Evolutionary conservation across 1,284 basidiomycete genomes (phyloP).

Genomic region (Sporisorium iseilematis-ciliati): DNA sequence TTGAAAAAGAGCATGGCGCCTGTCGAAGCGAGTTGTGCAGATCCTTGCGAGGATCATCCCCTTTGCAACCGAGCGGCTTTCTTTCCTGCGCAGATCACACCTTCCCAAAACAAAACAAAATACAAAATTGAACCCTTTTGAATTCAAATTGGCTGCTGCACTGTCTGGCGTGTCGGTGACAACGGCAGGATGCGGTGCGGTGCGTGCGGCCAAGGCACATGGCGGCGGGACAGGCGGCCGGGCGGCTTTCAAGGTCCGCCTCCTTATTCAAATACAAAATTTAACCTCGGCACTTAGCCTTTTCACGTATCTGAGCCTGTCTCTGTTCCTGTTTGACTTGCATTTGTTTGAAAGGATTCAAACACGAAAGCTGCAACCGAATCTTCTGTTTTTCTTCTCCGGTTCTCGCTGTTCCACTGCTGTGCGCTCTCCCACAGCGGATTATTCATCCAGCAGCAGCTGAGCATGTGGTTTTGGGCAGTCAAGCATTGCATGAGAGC

Average conservation of each 20-base stretch:
- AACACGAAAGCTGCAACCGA: constrained; percentile 1
- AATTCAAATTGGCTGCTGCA: neutral
- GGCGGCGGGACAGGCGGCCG: constrained; percentile 4
- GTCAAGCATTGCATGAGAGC: neutral
- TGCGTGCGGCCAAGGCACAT: neutral
- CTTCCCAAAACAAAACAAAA: no score
- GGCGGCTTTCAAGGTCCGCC: neutral
- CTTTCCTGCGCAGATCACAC: no score
- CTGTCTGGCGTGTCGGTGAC: constrained; percentile 19
- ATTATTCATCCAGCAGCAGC: neutral
- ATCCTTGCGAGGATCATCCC: no score
- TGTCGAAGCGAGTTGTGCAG: no score
- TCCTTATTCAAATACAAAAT: neutral
- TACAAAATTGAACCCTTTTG: neutral
- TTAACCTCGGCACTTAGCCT: neutral
- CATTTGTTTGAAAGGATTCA: constrained; percentile 3
- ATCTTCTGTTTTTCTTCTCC: neutral
- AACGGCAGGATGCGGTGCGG: constrained; percentile 19
- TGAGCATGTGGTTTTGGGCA: neutral
- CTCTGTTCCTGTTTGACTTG: neutral
- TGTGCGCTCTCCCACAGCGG: neutral
- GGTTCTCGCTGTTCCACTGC: neutral
- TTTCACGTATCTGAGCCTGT: neutral
- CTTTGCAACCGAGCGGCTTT: no score
- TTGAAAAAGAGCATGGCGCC: no score